Evolutionary conservation across 2,329 filamentous ascomycete genomes (phyloP), one percentile per base, ranked within the genome.

Genomic region (Sporothrix schenckii): DNA sequence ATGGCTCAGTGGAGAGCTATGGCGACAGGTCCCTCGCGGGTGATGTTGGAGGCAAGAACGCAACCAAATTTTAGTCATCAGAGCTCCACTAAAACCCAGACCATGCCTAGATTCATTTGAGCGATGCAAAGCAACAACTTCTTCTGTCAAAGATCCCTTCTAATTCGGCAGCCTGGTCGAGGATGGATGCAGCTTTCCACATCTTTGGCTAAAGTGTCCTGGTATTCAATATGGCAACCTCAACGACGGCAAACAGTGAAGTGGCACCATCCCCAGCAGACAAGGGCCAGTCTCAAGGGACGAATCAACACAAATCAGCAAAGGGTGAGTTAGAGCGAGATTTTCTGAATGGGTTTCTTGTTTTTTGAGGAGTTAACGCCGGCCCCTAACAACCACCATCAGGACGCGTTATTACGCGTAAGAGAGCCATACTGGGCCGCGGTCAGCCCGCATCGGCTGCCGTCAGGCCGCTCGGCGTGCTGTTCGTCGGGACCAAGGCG

Each of bases 401-500:
- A 60, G 56, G 10, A 21, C 58, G 21, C n/a, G 27, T 67, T 2
- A 34, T 50, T 5, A 50, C 63, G 3, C 72, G 68, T 0, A 70
- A 66, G 9, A 54, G 73, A 13, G 54, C 72, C 2, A 63, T 74
- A 2, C 47, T 72, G 19, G 72, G 73, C 16, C 70, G 70, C 34
- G 49, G 47, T 34, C 65, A 68, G 11, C 61, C 56, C 0, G 21
- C 30, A 5, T 49, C 56, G 1, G 44, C 69, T 0, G 27, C 63
- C 0, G 50, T 41, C 39, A 68, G 66, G 11, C 71, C 72, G 1
- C 60, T 72, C 0, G 58, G 47, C 11, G 60, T 47, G 72, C 83
- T 93, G 78, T 92, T 92, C 80, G 83, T 93, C 70, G 88, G 87
- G 50, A 80, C 86, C 53, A 82, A 82, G 50, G 88, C 90, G 0